Percentiles rank a stretch among this genome's conserved stretches.
Conservation (phyloP, 805 yeast genomes). For the Torulaspora quercuum region DNA sequence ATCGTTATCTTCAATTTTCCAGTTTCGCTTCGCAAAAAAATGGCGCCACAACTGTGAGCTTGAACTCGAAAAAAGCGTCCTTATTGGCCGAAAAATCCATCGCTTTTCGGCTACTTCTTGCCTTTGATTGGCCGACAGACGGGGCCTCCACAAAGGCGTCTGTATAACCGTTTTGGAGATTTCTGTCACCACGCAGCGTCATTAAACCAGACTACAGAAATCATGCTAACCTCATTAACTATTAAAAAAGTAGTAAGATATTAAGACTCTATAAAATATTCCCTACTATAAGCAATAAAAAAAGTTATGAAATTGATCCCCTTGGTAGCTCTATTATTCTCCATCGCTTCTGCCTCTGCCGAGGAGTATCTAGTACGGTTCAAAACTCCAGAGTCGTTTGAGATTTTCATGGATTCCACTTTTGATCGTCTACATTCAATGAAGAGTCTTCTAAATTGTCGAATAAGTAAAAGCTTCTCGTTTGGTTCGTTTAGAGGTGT, state of each 20-base stretch:
- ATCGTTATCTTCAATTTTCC: not conserved
- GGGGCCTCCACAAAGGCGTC: conserved; percentile 2
- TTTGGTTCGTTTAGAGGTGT: conserved; percentile 73
- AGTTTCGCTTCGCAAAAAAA: no score
- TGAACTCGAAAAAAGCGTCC: not conserved
- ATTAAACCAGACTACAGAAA: no score
- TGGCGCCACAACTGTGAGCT: conserved; percentile 12
- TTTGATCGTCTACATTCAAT: conserved; percentile 29
- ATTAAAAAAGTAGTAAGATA: no score
- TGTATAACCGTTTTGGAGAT: no score
- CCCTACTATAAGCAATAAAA: no score
- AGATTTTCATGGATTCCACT: conserved; percentile 47
- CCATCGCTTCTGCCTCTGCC: conserved; percentile 11
- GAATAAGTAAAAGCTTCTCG: conserved; percentile 49
- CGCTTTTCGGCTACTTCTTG: not conserved
- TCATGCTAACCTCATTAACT: no score
- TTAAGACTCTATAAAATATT: no score
- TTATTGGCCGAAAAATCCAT: conserved; percentile 2
- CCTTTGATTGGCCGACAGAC: conserved; percentile 4
- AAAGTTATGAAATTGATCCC: not conserved
- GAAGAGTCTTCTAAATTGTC: conserved; percentile 45
- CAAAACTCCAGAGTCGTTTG: conserved; percentile 48
- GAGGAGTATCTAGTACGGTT: conserved; percentile 49
- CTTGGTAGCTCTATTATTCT: conserved; percentile 7
- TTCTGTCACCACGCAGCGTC: conserved; percentile 10